Percentiles rank a stretch among this genome's conserved stretches.
phyloP scores from a whole-genome alignment of 2,329 filamentous ascomycete genomes.

The Fusarium caatingaense region DNA sequence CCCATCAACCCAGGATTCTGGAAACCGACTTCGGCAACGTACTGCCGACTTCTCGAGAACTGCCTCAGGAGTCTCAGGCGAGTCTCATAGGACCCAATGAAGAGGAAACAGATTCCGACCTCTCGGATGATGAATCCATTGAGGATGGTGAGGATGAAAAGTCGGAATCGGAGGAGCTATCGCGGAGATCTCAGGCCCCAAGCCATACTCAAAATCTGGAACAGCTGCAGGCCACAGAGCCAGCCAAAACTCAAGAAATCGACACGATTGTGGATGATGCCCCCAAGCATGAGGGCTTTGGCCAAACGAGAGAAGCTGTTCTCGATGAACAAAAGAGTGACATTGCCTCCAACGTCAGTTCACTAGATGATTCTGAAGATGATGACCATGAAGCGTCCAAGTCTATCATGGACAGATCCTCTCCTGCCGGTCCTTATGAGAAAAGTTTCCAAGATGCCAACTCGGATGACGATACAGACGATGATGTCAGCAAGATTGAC shows the following conservation, averaged over 20 bases:
- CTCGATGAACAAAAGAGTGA: neutral
- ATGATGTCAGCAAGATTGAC: neutral
- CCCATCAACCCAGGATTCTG: slow-evolving; percentile 16
- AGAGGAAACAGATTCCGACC: neutral
- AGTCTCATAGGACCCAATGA: neutral
- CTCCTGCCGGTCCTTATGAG: neutral
- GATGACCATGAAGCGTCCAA: neutral
- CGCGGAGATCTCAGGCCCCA: neutral
- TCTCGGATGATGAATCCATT: slow-evolving; percentile 5
- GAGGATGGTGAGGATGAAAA: slow-evolving; percentile 4
- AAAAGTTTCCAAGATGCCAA: neutral
- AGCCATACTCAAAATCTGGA: neutral
- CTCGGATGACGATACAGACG: neutral
- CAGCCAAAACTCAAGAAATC: neutral
- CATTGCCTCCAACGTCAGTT: slow-evolving; percentile 2
- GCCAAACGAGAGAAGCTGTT: neutral
- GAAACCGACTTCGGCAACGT: slow-evolving; percentile 28
- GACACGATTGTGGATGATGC: neutral
- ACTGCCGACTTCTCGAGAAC: slow-evolving; percentile 18
- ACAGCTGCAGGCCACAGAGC: neutral
- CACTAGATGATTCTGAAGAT: neutral
- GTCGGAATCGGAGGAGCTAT: neutral
- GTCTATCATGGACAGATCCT: neutral
- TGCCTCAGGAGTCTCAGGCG: slow-evolving; percentile 1
- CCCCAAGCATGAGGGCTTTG: neutral